phyloP scores from a whole-genome alignment of 225 moss, liverwort and hornwort species.

The Pleurozium schreberi region DNA sequence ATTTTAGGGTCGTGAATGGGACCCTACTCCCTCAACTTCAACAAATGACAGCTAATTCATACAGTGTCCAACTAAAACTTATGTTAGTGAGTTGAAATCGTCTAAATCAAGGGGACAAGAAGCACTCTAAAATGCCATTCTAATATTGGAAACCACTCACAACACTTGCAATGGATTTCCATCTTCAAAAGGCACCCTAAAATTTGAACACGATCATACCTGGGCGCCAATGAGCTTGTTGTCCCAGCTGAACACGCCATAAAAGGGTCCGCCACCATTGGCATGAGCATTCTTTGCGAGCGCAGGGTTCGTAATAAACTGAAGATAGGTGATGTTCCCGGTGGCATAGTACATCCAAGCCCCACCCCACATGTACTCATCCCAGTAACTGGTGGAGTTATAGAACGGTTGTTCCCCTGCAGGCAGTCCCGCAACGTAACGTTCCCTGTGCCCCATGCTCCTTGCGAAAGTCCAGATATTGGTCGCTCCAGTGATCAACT shows the following conservation, averaged over 20 bases:
- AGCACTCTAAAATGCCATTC: neutral
- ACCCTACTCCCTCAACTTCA: neutral
- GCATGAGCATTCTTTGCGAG: conserved; percentile 36
- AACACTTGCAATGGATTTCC: neutral
- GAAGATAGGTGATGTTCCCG: conserved; percentile 43
- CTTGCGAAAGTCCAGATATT: conserved; percentile 55
- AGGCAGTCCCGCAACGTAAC: conserved; percentile 34
- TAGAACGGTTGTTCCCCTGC: conserved; percentile 33
- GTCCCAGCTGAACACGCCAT: conserved; percentile 79
- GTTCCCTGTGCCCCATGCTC: conserved; percentile 22
- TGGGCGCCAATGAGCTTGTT: conserved; percentile 79
- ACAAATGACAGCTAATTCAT: neutral
- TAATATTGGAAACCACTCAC: neutral
- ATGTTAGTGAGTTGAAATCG: neutral
- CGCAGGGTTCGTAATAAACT: conserved; percentile 36
- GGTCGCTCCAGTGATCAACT: conserved; percentile 46
- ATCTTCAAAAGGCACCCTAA: neutral
- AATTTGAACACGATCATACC: conserved; percentile 9
- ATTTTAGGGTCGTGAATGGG: neutral
- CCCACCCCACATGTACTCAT: conserved; percentile 88
- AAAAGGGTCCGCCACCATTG: conserved; percentile 35
- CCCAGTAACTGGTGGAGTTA: conserved; percentile 82
- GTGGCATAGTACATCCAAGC: conserved; percentile 89
- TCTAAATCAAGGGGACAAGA: neutral
- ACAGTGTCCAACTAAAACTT: too few relatives aligned